Conservation (phyloP, 306 rosid genomes). For the Echinosophora koreensis region DNA sequence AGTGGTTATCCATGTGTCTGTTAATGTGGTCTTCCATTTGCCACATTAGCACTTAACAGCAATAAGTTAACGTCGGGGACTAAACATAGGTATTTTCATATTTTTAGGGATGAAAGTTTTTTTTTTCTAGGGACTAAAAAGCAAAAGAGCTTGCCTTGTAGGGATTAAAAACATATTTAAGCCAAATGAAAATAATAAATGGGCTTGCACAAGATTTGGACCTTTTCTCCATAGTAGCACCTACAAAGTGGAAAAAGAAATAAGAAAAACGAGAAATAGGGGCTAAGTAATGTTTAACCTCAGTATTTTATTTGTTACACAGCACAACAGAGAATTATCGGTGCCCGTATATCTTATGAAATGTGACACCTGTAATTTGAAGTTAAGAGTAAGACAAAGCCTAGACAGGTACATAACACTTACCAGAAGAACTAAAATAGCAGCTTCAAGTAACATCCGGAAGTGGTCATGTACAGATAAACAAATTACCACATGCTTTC, state of each 20-base stretch:
- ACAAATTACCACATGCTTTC: neutral
- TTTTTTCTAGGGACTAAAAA: too few relatives aligned
- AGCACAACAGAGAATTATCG: neutral
- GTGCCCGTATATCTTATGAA: neutral
- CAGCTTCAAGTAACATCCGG: neutral
- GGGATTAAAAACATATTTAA: too few relatives aligned
- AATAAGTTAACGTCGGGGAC: too few relatives aligned
- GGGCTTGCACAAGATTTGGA: neutral
- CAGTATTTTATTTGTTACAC: neutral
- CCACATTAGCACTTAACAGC: too few relatives aligned
- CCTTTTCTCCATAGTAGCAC: neutral
- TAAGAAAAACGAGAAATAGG: neutral
- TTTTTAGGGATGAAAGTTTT: too few relatives aligned
- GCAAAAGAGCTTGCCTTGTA: too few relatives aligned
- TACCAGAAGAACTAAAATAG: constrained; percentile 6
- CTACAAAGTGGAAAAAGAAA: neutral
- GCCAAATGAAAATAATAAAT: too few relatives aligned
- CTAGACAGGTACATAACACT: neutral
- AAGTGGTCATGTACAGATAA: neutral
- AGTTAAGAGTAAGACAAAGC: too few relatives aligned
- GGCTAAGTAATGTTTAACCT: neutral
- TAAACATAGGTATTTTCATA: too few relatives aligned
- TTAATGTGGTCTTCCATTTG: too few relatives aligned
- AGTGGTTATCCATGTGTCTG: too few relatives aligned
- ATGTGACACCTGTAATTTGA: too few relatives aligned